Percentiles rank a stretch among this genome's conserved stretches.
These are phyloP conservation scores for Cyberlindnera meyerae DNA, from an alignment of 805 yeast species.

Conservation along the genomic window DNA sequence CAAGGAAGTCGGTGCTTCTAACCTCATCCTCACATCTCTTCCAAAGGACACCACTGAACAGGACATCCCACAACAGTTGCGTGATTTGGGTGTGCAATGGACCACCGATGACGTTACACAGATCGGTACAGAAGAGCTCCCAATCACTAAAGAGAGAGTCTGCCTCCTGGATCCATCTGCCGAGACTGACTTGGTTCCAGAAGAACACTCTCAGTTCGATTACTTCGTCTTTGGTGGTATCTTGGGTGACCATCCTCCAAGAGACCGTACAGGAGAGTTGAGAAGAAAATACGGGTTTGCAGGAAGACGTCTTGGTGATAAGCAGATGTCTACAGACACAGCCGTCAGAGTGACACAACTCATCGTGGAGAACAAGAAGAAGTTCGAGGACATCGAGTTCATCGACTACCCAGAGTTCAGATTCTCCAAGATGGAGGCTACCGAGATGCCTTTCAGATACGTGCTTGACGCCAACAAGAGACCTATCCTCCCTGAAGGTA, in stretches of 20 bases:
- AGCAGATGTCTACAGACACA: conserved; percentile 97
- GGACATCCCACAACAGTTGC: conserved; percentile 60
- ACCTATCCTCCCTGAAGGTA: conserved; percentile 89
- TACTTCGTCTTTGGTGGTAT: conserved; percentile 96
- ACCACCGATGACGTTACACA: conserved; percentile 68
- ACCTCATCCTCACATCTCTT: conserved; percentile 71
- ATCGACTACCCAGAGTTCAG: conserved; percentile 93
- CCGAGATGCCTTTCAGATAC: conserved; percentile 97
- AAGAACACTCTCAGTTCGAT: conserved; percentile 62
- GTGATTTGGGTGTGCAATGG: conserved; percentile 69
- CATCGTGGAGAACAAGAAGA: conserved; percentile 54
- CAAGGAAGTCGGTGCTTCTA: conserved; percentile 73
- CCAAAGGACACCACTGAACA: conserved; percentile 54
- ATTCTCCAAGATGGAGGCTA: conserved; percentile 82
- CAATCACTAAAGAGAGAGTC: conserved; percentile 51
- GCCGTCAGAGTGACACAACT: conserved; percentile 88
- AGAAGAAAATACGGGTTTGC: conserved; percentile 75
- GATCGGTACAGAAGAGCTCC: conserved; percentile 28
- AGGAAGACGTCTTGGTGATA: conserved; percentile 80
- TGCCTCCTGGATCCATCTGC: conserved; percentile 93
- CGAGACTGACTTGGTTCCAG: conserved; percentile 62
- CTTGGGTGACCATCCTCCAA: conserved; percentile 84
- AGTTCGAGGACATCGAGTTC: conserved; percentile 72
- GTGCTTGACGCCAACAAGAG: conserved; percentile 55
- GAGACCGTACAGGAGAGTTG: conserved; percentile 90